Percentiles rank a stretch among this genome's conserved stretches.
Evolutionary conservation across 805 yeast species (phyloP).

Genomic region (Ogataea zsoltii): DNA sequence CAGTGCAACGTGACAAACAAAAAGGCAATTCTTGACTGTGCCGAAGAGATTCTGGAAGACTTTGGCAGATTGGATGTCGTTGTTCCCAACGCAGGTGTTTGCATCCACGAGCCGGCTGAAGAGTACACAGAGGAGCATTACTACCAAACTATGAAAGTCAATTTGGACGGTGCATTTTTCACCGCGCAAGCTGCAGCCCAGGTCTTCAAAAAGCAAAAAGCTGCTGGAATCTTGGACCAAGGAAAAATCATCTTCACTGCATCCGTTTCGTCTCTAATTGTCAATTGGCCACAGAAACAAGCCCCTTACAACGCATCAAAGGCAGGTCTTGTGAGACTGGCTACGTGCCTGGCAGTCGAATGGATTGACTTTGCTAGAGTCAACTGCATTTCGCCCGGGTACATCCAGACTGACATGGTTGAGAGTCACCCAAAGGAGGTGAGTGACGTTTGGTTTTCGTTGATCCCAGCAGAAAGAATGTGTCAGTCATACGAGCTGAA

Average conservation of each 20-base stretch:
- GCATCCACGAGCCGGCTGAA: conserved; percentile 32
- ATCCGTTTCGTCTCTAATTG: conserved; percentile 51
- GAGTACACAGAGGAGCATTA: conserved; percentile 28
- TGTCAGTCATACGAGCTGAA: conserved; percentile 47
- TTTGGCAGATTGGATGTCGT: conserved; percentile 42
- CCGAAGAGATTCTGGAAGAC: conserved; percentile 32
- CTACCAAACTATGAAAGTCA: conserved; percentile 45
- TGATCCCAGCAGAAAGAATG: conserved; percentile 46
- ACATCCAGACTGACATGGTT: conserved; percentile 45
- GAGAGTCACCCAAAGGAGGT: conserved; percentile 26
- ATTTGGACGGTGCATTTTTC: conserved; percentile 47
- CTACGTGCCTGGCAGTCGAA: conserved; percentile 45
- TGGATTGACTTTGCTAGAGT: conserved; percentile 50
- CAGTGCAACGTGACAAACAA: conserved; percentile 37
- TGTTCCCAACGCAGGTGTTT: conserved; percentile 44
- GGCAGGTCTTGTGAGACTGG: conserved; percentile 46
- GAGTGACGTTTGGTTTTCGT: conserved; percentile 25
- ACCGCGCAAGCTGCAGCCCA: conserved; percentile 50
- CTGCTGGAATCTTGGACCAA: conserved; percentile 19
- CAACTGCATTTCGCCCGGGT: conserved; percentile 50
- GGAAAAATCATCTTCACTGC: conserved; percentile 52
- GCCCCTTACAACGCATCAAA: conserved; percentile 48
- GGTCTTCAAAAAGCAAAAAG: conserved; percentile 44
- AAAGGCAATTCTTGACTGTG: conserved; percentile 31
- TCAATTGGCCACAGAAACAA: conserved; percentile 50